These are phyloP conservation scores for Botryosphaeria dothidea DNA, from an alignment of 2,329 filamentous ascomycete species.

Conservation along the genomic window DNA sequence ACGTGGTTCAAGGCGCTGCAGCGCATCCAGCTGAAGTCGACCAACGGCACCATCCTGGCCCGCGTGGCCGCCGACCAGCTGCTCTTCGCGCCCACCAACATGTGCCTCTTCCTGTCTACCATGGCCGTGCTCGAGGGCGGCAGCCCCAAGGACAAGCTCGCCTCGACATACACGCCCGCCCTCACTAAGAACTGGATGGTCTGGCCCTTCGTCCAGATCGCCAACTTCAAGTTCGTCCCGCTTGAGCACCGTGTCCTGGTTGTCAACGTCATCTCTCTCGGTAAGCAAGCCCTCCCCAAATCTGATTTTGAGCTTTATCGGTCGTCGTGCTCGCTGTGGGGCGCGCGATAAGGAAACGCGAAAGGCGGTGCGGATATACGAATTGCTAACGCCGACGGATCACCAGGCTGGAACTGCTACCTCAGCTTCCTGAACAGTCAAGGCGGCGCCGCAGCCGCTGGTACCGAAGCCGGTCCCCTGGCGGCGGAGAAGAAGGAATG, in stretches of 20 bases:
- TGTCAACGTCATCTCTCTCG: conserved; percentile 77
- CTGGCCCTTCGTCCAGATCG: conserved; percentile 81
- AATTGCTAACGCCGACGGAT: conserved; percentile 6
- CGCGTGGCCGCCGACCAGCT: conserved; percentile 78
- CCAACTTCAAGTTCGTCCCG: conserved; percentile 87
- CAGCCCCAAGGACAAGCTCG: conserved; percentile 66
- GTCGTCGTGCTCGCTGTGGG: background rate
- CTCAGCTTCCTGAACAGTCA: conserved; percentile 39
- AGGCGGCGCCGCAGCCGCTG: conserved; percentile 24
- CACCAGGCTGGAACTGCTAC: conserved; percentile 45
- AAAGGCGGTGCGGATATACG: conserved; percentile 7
- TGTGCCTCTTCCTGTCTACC: conserved; percentile 76
- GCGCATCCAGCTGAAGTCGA: conserved; percentile 63
- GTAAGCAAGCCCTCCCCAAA: conserved; percentile 44
- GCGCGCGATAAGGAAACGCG: conserved; percentile 3
- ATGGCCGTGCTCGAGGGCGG: conserved; percentile 81
- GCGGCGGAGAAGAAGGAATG: conserved; percentile 18
- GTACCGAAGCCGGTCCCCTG: conserved; percentile 7
- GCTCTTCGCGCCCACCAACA: conserved; percentile 80
- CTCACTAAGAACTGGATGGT: conserved; percentile 83
- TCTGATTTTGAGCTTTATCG: background rate
- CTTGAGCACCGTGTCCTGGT: conserved; percentile 80
- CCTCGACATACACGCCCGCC: conserved; percentile 68
- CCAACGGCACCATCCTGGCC: conserved; percentile 70
- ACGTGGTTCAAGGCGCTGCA: conserved; percentile 82